Conservation (phyloP, 2,329 filamentous ascomycete genomes). For the Calonectria pteridis region DNA sequence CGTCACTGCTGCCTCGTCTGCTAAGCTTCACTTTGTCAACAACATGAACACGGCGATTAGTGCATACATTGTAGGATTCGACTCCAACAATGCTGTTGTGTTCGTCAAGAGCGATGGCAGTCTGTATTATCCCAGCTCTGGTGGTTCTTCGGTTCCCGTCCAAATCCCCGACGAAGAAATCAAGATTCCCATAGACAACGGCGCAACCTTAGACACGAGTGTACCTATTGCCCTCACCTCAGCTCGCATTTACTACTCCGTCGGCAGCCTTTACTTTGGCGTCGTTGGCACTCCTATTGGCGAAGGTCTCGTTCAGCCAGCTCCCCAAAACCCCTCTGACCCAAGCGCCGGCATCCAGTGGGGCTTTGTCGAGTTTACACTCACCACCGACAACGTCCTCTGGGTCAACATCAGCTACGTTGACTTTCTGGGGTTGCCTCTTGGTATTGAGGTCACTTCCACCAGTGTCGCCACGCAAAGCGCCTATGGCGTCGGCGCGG, state of each 20-base stretch:
- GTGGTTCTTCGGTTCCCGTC: neutral
- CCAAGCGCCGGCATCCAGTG: constrained; percentile 3
- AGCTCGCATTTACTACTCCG: neutral
- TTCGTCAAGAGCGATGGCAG: neutral
- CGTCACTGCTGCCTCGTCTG: neutral
- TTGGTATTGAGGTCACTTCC: constrained; percentile 2
- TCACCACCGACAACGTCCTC: neutral
- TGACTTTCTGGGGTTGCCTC: constrained; percentile 2
- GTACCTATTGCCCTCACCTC: neutral
- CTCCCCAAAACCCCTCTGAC: constrained; percentile 6
- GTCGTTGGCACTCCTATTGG: neutral
- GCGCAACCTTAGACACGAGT: neutral
- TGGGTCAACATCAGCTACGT: constrained; percentile 17
- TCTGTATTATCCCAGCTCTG: neutral
- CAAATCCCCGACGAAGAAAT: neutral
- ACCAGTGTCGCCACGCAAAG: neutral
- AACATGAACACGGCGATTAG: neutral
- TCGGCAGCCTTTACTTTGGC: neutral
- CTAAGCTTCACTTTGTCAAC: neutral
- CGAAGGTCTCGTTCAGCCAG: constrained; percentile 10
- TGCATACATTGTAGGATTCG: neutral
- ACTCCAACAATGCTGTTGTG: neutral
- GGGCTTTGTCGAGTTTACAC: constrained; percentile 16
- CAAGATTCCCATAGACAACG: neutral
- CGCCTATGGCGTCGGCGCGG: neutral